Evolutionary conservation across 495 filamentous ascomycete species (phyloP).

Genomic region (Lineolata rhizophorae): DNA sequence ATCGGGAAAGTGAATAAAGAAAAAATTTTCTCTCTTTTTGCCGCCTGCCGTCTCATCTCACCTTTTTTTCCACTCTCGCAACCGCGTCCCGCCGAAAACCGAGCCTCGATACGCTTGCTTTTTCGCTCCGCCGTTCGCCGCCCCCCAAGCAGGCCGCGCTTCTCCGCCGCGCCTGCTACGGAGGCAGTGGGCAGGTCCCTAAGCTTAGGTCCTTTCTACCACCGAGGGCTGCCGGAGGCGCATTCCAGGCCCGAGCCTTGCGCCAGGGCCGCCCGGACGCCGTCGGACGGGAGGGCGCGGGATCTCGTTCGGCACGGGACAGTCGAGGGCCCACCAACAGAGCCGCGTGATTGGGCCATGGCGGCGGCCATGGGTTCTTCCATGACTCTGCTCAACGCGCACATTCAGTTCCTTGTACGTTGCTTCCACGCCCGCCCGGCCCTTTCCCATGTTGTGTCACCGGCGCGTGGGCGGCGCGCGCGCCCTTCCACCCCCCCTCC

Average conservation of each 20-base stretch:
- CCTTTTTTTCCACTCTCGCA: neutral
- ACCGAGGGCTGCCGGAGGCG: neutral
- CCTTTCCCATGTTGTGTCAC: conserved; percentile 3
- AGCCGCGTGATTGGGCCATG: no score
- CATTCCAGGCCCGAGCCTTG: neutral
- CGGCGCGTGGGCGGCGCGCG: no score
- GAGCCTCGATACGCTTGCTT: conserved; percentile 12
- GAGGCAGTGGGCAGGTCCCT: no score
- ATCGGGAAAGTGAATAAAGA: neutral
- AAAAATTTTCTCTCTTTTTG: conserved; percentile 3
- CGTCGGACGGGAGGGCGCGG: no score
- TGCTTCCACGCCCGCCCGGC: conserved; percentile 5
- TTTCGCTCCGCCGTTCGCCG: conserved; percentile 9
- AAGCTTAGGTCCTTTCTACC: neutral
- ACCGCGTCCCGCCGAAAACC: conserved; percentile 3
- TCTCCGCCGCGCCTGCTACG: neutral
- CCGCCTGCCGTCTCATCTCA: no score
- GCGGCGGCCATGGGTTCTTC: conserved; percentile 16
- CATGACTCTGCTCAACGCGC: conserved; percentile 15
- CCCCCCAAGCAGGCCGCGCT: conserved; percentile 3
- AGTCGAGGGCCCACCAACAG: no score
- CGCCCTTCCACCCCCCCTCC: no score
- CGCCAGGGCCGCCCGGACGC: no score
- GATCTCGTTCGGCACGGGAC: no score
- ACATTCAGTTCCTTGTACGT: conserved; percentile 19